Percentiles rank a stretch among this genome's conserved stretches.
Conservation (phyloP, 2,329 filamentous ascomycete genomes). For the Diaporthe citriasiana region DNA sequence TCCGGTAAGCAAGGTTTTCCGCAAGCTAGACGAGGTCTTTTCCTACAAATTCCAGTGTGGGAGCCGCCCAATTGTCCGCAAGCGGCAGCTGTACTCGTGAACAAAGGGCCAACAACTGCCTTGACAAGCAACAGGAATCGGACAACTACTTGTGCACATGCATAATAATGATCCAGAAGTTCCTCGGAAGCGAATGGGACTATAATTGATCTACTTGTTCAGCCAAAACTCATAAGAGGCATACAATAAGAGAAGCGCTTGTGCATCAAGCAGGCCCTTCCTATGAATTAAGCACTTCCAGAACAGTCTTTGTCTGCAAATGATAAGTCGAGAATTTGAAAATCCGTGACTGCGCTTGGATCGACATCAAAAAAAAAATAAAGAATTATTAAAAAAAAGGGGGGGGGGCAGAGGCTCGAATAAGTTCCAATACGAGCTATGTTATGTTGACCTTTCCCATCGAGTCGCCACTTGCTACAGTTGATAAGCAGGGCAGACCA, state of each 20-base stretch:
- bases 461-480: neutral
- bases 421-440: no score
- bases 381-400: no score
- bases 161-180: neutral
- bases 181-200: neutral
- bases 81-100: neutral
- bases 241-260: neutral
- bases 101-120: slow-evolving; percentile 8
- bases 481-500: neutral
- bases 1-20: no score
- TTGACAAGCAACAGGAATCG: neutral
- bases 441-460: no score
- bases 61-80: slow-evolving; percentile 2
- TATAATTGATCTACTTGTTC: neutral
- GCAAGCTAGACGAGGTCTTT: neutral
- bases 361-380: no score
- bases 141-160: neutral
- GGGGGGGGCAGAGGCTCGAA: neutral
- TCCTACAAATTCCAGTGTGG: neutral
- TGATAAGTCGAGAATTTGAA: neutral
- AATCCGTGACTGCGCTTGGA: neutral
- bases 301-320: neutral
- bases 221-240: neutral
- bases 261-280: neutral
- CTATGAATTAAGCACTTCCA: neutral